phyloP scores from a whole-genome alignment of 2,329 filamentous ascomycete species.

The Claviceps capensis region DNA sequence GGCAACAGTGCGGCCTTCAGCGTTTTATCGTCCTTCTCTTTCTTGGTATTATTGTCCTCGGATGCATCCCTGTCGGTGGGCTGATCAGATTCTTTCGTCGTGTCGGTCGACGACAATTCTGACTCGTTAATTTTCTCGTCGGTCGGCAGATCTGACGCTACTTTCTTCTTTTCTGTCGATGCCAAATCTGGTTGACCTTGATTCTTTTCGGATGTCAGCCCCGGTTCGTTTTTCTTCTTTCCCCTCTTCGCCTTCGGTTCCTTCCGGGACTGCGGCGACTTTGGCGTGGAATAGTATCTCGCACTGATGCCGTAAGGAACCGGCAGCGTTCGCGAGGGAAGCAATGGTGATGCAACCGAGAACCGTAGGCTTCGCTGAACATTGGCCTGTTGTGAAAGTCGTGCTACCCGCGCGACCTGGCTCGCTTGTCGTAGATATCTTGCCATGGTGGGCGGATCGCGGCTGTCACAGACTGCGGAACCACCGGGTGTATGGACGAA shows the following conservation, averaged over 20 bases:
- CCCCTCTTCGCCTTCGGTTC: slow-evolving; percentile 15
- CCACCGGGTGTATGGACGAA: slow-evolving; percentile 17
- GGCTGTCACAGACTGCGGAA: slow-evolving; percentile 20
- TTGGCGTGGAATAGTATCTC: slow-evolving; percentile 24
- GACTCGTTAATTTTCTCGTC: too few species aligned
- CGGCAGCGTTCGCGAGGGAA: slow-evolving; percentile 21
- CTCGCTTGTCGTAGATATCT: slow-evolving; percentile 52
- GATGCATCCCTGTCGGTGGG: too few species aligned
- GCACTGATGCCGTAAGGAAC: slow-evolving; percentile 21
- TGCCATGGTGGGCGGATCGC: slow-evolving; percentile 38
- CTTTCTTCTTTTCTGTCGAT: too few species aligned
- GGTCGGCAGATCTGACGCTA: too few species aligned
- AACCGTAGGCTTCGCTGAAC: slow-evolving; percentile 30
- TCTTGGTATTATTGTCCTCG: too few species aligned
- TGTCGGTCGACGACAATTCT: too few species aligned
- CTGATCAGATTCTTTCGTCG: too few species aligned
- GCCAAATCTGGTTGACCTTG: not conserved
- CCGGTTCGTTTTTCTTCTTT: slow-evolving; percentile 14
- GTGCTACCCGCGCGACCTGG: slow-evolving; percentile 49
- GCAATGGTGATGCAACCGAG: slow-evolving; percentile 17
- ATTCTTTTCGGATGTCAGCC: slow-evolving; percentile 5
- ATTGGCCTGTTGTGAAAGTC: slow-evolving; percentile 38
- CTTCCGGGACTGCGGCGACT: slow-evolving; percentile 24
- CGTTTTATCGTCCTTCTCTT: slow-evolving; percentile 7
- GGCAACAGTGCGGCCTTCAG: slow-evolving; percentile 22